These are phyloP conservation scores for Pleurotus djamor DNA, from an alignment of 768 basidiomycete species.

Conservation along the genomic window DNA sequence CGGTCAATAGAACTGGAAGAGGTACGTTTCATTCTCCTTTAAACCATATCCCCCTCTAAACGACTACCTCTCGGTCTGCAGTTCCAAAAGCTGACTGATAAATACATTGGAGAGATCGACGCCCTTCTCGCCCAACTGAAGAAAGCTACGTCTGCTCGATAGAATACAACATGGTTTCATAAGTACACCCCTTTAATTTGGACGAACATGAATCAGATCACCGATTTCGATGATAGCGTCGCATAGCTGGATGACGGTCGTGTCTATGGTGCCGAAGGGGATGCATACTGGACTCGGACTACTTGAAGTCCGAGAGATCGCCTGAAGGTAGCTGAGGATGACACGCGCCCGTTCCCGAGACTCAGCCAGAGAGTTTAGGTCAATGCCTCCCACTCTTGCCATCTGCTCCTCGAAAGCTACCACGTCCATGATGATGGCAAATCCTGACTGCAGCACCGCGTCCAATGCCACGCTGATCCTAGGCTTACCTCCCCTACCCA, in stretches of 20 bases:
- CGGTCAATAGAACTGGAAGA: slow-evolving; percentile 70
- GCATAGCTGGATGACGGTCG: neutral
- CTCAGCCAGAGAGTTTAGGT: neutral
- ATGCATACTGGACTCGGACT: neutral
- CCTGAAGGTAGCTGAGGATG: neutral
- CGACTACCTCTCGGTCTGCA: slow-evolving; percentile 20
- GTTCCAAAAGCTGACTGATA: slow-evolving; percentile 77
- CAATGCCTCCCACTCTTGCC: neutral
- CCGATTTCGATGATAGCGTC: neutral
- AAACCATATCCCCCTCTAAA: no score
- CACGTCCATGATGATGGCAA: neutral
- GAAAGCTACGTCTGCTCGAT: slow-evolving; percentile 45
- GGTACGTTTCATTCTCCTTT: slow-evolving; percentile 33
- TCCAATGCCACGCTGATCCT: neutral
- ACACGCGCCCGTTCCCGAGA: neutral
- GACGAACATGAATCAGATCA: neutral
- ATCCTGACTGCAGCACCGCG: neutral
- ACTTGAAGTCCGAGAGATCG: neutral
- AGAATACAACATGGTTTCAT: neutral
- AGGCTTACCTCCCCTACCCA: neutral
- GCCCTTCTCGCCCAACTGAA: slow-evolving; percentile 61
- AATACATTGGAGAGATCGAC: slow-evolving; percentile 63
- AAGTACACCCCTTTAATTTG: no score
- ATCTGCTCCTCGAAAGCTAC: neutral
- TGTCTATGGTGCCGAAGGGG: neutral